Evolutionary conservation across 2,329 filamentous ascomycete species (phyloP).

Genomic region (Diatrype stigma): DNA sequence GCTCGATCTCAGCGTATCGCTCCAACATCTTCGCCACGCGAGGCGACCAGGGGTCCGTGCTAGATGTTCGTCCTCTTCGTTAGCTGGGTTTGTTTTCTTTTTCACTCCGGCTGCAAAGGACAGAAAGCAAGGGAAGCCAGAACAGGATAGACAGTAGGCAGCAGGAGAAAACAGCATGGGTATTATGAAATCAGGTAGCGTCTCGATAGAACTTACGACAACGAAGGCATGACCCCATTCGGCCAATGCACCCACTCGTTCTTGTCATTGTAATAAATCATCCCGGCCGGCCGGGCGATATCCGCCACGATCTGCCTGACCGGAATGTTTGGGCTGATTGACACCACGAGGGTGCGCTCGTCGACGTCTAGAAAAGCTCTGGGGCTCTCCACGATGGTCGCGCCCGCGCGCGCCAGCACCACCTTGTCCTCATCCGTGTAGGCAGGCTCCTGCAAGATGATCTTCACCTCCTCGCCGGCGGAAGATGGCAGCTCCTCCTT

Average conservation of each 20-base stretch:
- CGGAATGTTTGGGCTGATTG: constrained; percentile 22
- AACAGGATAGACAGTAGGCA: no score
- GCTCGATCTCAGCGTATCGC: no score
- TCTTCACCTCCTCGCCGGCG: no score
- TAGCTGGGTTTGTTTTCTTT: no score
- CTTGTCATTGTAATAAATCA: constrained; percentile 19
- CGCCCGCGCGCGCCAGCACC: constrained; percentile 16
- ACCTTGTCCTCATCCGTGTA: constrained; percentile 17
- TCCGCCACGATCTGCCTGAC: constrained; percentile 30
- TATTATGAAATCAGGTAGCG: no score
- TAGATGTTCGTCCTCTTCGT: no score
- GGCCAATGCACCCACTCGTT: neutral
- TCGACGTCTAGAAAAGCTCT: constrained; percentile 28
- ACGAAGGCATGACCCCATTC: neutral
- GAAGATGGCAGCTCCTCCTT: neutral
- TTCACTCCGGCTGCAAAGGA: no score
- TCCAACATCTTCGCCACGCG: no score
- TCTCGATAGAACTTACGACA: neutral
- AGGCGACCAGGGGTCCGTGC: no score
- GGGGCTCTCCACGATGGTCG: constrained; percentile 27
- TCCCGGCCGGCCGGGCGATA: constrained; percentile 26
- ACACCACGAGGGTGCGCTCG: constrained; percentile 23
- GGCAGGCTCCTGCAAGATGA: constrained; percentile 24
- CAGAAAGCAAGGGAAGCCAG: no score
- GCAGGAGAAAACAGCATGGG: no score